Evolutionary conservation across 2,329 filamentous ascomycete species (phyloP), one percentile per base, ranked within the genome.

Genomic region (Aspergillus terreus): DNA sequence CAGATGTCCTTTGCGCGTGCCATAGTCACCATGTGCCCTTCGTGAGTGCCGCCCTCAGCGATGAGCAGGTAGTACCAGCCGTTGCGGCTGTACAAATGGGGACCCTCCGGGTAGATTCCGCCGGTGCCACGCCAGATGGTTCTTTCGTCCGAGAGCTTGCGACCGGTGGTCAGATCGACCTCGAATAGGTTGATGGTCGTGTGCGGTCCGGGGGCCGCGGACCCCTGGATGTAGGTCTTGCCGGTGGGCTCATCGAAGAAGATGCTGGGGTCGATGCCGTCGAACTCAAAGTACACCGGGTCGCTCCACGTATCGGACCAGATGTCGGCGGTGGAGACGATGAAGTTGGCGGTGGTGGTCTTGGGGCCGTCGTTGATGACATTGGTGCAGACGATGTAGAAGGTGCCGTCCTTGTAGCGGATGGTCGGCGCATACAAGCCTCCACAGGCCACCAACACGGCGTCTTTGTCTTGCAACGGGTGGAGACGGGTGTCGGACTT

Each of bases 51-150:
- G 0, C 76, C 76, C 63, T 81, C 78, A 0, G 77, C 75, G 2
- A 72, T 71, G 10, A 80, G 56, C 3, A 80, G 63, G 50, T 80
- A 81, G 53, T 79, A 80, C 58, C 66, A 80, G 0, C 69, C 73
- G 42, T 79, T 75, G 47, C 73, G 75, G 41, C 65, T 69, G 56
- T 78, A 80, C 27, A 82, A 67, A 45, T 81, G 78, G 0, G 79
- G 79, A 0, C 78, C 80, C 55, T 81, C 79, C 0, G 80, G 51
- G 23, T 77, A 54, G 6, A 48, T 41, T 2, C 27, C 35, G 1
- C 32, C 41, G 6, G 27, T 45, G 2, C 52, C 52, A 2, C 27
- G 27, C 52, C 46, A 42, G 17, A 42, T 42, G 17, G n/a, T 17
- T 19, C 4, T n/a, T 12, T n/a, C 19, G 4, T 42, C 40, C 10